Evolutionary conservation across 345 rosid species (phyloP), one percentile per base, ranked within the genome.

Genomic region (rapeseed (Brassica napus)): DNA sequence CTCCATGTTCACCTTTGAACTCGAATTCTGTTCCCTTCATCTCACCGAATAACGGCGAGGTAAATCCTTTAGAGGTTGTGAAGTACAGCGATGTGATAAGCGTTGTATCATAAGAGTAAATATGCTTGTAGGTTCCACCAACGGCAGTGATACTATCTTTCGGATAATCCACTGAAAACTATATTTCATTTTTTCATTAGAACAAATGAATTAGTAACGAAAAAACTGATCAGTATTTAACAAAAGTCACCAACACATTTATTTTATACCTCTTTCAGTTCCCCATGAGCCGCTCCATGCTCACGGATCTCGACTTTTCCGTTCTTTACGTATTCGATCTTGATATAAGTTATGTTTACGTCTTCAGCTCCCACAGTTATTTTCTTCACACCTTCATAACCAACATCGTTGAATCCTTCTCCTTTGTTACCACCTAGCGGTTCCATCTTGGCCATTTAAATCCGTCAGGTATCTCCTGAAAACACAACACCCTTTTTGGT

Each of bases 381-480:
- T 57, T 65, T 72, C 49, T 39, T 79, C 18, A 79, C 77, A 65
- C 82, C 68, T 2, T 79, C 73, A 0, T 65, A 79, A 72, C 61
- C 31, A 2, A 72, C 82, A 59, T 79, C 73, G 31, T 79, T 73
- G 42, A 79, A 79, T 44, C 12, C 55, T 6, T 57, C 1, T 8
- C 82, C 82, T 8, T 0, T 32, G 69, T 67, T 26, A 65, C 81
- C 76, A 77, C 80, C 80, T 16, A 77, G 12, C 4, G 70, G 14
- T 70, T 55, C 70, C 30, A 32, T 32, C 37, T 5, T 32, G 37
- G 37, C 37, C 37, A 7, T 32, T 32, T 6, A 32, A 32, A 32
- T 32, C 37, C 37, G 37, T 32, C 37, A 32, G 37, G 8, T 32
- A 32, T 32, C 37, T 32, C 37, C 6, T 32, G 6, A 32, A 32